Percentiles rank a stretch among this genome's conserved stretches.
These are phyloP conservation scores for Passiflora organensis DNA, from an alignment of 345 rosid species.

Conservation along the genomic window DNA sequence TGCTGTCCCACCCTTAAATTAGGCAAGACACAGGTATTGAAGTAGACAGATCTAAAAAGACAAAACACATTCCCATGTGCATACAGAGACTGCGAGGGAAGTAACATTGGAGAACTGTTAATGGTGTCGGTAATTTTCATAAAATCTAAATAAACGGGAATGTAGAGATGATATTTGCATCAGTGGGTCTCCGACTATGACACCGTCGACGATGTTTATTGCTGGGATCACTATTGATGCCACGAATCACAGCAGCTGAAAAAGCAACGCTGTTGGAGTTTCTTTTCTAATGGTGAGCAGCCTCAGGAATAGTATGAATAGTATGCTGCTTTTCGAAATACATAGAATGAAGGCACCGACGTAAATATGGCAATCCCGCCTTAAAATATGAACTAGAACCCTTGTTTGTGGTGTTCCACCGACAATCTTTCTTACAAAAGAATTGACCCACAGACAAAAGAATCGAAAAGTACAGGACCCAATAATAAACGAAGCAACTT, in stretches of 20 bases:
- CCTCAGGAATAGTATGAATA: no score
- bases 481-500: slow-evolving; percentile 6
- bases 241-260: no score
- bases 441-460: slow-evolving; percentile 42
- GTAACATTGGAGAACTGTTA: background rate
- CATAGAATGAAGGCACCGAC: no score
- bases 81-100: slow-evolving; percentile 1
- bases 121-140: no score
- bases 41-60: slow-evolving; percentile 11
- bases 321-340: no score
- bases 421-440: slow-evolving; percentile 41
- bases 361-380: slow-evolving; percentile 3
- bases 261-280: no score
- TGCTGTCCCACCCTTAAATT: slow-evolving; percentile 20
- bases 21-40: slow-evolving; percentile 1
- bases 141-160: no score
- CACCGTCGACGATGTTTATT: no score
- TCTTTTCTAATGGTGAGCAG: no score
- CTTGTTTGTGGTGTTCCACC: slow-evolving; percentile 23
- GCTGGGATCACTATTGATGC: no score
- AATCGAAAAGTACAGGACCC: slow-evolving; percentile 22
- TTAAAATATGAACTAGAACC: slow-evolving; percentile 24
- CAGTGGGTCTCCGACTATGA: no score
- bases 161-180: no score
- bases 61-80: slow-evolving; percentile 22